Evolutionary conservation across 2,329 filamentous ascomycete genomes (phyloP).

Genomic region (Emericellopsis cladophorae): DNA sequence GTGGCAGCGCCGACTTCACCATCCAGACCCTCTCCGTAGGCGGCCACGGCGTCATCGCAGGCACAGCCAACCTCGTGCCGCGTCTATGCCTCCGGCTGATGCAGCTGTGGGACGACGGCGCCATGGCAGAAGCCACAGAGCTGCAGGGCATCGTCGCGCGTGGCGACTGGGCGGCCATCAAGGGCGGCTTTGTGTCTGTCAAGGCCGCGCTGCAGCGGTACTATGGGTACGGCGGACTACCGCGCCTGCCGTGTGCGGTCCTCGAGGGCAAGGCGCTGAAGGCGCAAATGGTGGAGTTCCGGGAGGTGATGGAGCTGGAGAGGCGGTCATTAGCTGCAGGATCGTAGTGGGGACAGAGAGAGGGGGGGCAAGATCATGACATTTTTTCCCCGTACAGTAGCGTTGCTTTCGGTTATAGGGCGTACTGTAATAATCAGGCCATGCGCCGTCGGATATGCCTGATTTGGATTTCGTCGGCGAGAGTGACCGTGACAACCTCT

Average conservation of each 20-base stretch:
- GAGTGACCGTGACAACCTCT: no score
- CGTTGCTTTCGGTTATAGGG: no score
- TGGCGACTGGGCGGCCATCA: slow-evolving; percentile 58
- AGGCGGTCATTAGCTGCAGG: slow-evolving; percentile 1
- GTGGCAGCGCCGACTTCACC: slow-evolving; percentile 63
- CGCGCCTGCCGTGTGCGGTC: slow-evolving; percentile 34
- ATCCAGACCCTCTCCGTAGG: slow-evolving; percentile 58
- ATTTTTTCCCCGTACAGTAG: no score
- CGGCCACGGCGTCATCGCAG: slow-evolving; percentile 59
- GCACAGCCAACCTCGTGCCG: slow-evolving; percentile 58
- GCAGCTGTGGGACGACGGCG: slow-evolving; percentile 46
- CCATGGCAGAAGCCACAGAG: slow-evolving; percentile 42
- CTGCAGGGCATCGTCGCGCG: slow-evolving; percentile 52
- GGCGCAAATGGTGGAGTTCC: slow-evolving; percentile 13
- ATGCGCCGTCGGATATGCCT: no score
- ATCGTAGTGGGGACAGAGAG: neutral
- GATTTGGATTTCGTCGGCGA: no score
- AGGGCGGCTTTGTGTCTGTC: slow-evolving; percentile 56
- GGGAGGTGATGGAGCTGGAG: slow-evolving; percentile 14
- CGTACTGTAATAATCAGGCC: no score
- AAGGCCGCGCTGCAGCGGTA: slow-evolving; percentile 52
- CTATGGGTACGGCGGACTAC: slow-evolving; percentile 51
- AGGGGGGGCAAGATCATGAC: no score
- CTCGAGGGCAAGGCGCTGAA: slow-evolving; percentile 11
- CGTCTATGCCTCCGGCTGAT: slow-evolving; percentile 50